phyloP scores from a whole-genome alignment of 768 basidiomycete genomes.

The Tylopilus cervinicoccineus region DNA sequence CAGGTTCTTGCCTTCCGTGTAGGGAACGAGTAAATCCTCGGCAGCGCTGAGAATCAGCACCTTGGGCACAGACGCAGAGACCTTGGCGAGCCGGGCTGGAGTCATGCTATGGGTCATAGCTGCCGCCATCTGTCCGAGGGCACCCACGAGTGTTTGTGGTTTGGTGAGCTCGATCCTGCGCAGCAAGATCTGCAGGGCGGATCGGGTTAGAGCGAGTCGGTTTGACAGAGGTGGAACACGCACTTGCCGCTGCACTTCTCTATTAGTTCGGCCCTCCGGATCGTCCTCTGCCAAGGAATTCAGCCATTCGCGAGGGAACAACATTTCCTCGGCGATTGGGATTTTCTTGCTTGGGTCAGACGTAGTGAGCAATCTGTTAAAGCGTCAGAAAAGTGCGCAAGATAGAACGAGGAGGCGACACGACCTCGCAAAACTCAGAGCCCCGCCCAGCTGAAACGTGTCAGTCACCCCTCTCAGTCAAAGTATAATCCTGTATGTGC shows the following conservation, averaged over 20 bases:
- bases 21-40: constrained; percentile 54
- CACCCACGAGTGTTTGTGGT: constrained; percentile 56
- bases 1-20: constrained; percentile 47
- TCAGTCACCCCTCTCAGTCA: not conserved
- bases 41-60: constrained; percentile 64
- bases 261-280: constrained; percentile 56
- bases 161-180: constrained; percentile 48
- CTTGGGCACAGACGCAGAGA: constrained; percentile 59
- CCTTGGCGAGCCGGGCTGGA: constrained; percentile 41
- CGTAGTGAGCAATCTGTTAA: constrained; percentile 33
- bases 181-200: constrained; percentile 39
- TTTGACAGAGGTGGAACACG: constrained; percentile 3
- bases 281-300: constrained; percentile 49
- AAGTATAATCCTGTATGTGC: not conserved
- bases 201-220: not conserved
- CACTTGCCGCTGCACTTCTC: constrained; percentile 55
- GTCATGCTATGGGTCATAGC: constrained; percentile 59
- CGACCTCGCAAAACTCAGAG: constrained; percentile 35
- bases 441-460: constrained; percentile 38
- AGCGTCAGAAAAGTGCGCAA: constrained; percentile 4
- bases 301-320: constrained; percentile 62
- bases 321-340: constrained; percentile 48
- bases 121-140: constrained; percentile 71
- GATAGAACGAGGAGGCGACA: not conserved
- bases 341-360: constrained; percentile 46